Base-by-base conservation (phyloP, 1,139 yeast species). In the Trichomonascaceae sp. region DNA sequence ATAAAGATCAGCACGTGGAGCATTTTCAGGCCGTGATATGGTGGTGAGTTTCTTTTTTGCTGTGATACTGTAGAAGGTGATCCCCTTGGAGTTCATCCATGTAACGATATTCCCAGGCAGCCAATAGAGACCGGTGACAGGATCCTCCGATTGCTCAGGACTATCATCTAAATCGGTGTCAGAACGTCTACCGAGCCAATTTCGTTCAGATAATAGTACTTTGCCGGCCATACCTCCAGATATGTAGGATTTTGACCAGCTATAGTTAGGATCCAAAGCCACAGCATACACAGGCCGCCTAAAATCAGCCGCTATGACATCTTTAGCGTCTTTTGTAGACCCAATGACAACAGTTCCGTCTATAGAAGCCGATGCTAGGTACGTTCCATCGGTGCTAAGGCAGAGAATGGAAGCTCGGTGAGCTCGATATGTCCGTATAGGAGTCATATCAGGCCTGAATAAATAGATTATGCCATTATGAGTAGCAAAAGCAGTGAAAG, bases 151-250 rank as follows among this genome's bases (percentile, higher is more conserved):
- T 53, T 80, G 78, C 9, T 44, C 48, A 12, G 47, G 38, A 15
- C 32, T 19, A 13, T 45, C 50, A 41, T 83, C 84, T 12, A 93
- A 57, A 0, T 79, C 70, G 0, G 81, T 75, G 63, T 93, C 99
- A 1, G 78, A 75, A 54, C 96, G 75, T 58, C 84, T 83, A 0
- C 96, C 96, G 5, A 93, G 71, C 99, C 99, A 93, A 60, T 87
- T 87, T 58, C 83, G 77, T 49, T 85, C 85, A 1, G 95, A 85
- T 53, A 84, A 72, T 0, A 87, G 72, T 0, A 93, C 85, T 55
- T 87, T 83, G 0, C 98, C 98, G 15, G 93, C 85, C 75, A 85
- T 89, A 0, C 98, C 98, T 2, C 98, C 98, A 43, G 91, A 84
- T 0, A 88, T 76, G 61, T 89, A 90, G 10, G 85, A 77, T 55